phyloP scores from a whole-genome alignment of 306 rosid species.

The Prunus kanzakura region DNA sequence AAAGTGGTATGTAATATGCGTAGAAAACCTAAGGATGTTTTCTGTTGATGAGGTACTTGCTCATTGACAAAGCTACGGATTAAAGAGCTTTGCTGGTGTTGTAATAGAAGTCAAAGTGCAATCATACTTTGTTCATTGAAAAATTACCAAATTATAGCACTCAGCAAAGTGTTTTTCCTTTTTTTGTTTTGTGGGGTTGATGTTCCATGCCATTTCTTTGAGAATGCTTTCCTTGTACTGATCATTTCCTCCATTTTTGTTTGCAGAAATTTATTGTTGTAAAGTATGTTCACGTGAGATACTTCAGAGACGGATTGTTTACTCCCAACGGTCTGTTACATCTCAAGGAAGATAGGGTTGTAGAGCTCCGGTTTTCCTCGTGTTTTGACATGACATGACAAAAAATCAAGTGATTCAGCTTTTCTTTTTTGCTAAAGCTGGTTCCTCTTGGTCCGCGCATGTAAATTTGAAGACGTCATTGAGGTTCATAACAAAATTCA shows the following conservation, averaged over 20 bases:
- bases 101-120: neutral
- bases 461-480: slow-evolving; percentile 4
- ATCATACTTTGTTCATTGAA: neutral
- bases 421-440: slow-evolving; percentile 7
- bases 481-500: neutral
- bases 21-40: too few relatives aligned
- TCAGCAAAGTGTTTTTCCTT: too few relatives aligned
- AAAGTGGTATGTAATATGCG: too few relatives aligned
- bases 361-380: slow-evolving; percentile 16
- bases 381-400: neutral
- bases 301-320: neutral
- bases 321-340: neutral
- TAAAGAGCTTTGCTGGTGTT: neutral
- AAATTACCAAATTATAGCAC: too few relatives aligned
- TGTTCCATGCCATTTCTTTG: neutral
- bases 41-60: neutral
- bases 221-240: slow-evolving; percentile 11
- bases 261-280: slow-evolving; percentile 25
- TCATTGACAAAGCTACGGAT: neutral
- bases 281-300: slow-evolving; percentile 7
- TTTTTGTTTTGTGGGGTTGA: neutral
- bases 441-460: slow-evolving; percentile 8
- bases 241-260: slow-evolving; percentile 1
- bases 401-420: slow-evolving; percentile 22
- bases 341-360: slow-evolving; percentile 13